These are phyloP conservation scores for Cyclocybe cylindracea DNA, from an alignment of 768 basidiomycete genomes.

Conservation along the genomic window DNA sequence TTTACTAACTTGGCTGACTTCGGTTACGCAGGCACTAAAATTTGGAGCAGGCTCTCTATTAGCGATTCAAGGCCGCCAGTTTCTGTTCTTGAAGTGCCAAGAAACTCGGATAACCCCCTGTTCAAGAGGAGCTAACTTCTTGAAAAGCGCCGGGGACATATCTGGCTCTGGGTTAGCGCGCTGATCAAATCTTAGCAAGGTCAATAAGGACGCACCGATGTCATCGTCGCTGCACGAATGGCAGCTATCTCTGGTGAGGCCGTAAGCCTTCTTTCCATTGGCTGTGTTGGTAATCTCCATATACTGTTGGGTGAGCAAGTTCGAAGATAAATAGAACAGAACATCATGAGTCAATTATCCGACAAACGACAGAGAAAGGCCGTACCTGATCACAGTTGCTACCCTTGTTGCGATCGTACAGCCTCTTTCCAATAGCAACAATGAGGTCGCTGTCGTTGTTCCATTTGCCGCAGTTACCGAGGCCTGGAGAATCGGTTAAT, in stretches of 20 bases:
- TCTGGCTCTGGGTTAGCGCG: conserved; percentile 37
- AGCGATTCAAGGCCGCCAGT: conserved; percentile 8
- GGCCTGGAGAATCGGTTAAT: conserved; percentile 21
- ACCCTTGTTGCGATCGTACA: conserved; percentile 53
- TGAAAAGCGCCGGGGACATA: conserved; percentile 65
- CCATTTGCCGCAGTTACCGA: conserved; percentile 64
- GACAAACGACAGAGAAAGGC: conserved; percentile 5
- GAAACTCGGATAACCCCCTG: conserved; percentile 52
- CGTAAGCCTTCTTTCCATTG: conserved; percentile 51
- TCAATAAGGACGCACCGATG: conserved; percentile 47
- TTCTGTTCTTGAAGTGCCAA: conserved; percentile 58
- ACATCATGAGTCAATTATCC: neutral
- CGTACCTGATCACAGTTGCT: conserved; percentile 63
- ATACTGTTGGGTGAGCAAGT: conserved; percentile 38
- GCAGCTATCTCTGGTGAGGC: conserved; percentile 59
- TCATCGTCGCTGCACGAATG: conserved; percentile 49
- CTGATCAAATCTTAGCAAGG: neutral
- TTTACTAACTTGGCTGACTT: too few relatives aligned
- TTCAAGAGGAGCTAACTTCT: conserved; percentile 46
- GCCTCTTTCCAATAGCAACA: conserved; percentile 58
- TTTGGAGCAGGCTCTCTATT: too few relatives aligned
- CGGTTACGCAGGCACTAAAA: too few relatives aligned
- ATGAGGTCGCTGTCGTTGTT: conserved; percentile 54
- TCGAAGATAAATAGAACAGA: conserved; percentile 4
- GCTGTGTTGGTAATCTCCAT: conserved; percentile 60